Conservation (phyloP, 164 flowering plant genomes). For the Umbilicus rupestris region DNA sequence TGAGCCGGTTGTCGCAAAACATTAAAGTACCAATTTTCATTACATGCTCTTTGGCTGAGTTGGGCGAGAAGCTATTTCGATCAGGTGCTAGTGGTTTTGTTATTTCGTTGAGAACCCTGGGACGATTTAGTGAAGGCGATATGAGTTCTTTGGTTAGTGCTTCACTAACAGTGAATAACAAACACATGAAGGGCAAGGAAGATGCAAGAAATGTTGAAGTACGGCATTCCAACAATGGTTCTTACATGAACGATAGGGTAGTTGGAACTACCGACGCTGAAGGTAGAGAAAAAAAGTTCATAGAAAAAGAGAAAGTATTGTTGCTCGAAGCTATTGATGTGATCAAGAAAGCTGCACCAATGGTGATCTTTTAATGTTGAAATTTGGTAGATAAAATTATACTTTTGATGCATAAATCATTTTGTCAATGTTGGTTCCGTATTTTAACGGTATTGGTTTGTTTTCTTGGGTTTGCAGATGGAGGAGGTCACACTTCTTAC, state of each 20-base stretch:
- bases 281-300: constrained; percentile 53
- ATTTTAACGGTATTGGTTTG: constrained; percentile 16
- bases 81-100: constrained; percentile 81
- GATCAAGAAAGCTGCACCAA: constrained; percentile 81
- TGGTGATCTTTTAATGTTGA: constrained; percentile 68
- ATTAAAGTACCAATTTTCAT: constrained; percentile 76
- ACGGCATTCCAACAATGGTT: constrained; percentile 19
- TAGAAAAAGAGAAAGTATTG: constrained; percentile 53
- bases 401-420: constrained; percentile 15
- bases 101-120: constrained; percentile 42
- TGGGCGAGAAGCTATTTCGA: constrained; percentile 30
- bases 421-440: constrained; percentile 8
- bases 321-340: constrained; percentile 53
- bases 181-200: constrained; percentile 16
- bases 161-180: constrained; percentile 15
- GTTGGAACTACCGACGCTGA: constrained; percentile 48
- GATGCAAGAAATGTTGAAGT: constrained; percentile 14
- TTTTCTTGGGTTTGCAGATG: constrained; percentile 58
- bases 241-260: constrained; percentile 18
- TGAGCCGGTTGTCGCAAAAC: constrained; percentile 25
- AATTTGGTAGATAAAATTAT: constrained; percentile 48
- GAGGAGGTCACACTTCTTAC: constrained; percentile 85
- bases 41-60: constrained; percentile 13
- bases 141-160: constrained; percentile 31
- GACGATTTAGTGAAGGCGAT: constrained; percentile 30